phyloP scores from a whole-genome alignment of 164 flowering plant genomes.

The Chloranthus sessilifolius region DNA sequence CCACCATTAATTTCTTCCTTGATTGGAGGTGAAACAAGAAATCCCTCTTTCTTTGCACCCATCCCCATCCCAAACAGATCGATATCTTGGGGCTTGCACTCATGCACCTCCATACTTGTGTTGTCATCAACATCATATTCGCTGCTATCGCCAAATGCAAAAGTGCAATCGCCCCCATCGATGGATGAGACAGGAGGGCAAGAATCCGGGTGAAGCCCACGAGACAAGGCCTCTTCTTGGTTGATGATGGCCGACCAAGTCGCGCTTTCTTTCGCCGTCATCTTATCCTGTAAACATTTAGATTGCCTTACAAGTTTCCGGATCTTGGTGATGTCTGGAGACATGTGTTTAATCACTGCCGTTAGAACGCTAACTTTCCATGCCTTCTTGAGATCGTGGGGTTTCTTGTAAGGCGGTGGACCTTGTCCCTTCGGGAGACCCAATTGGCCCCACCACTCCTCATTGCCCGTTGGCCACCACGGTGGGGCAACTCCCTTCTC shows the following conservation, averaged over 20 bases:
- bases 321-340: slow-evolving; percentile 59
- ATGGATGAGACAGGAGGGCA: slow-evolving; percentile 31
- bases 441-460: slow-evolving; percentile 67
- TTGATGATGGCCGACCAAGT: slow-evolving; percentile 58
- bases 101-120: slow-evolving; percentile 19
- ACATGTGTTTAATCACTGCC: slow-evolving; percentile 71
- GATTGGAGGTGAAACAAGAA: slow-evolving; percentile 18
- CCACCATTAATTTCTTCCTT: slow-evolving; percentile 27
- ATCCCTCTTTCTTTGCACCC: slow-evolving; percentile 10
- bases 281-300: slow-evolving; percentile 67
- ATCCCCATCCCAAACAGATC: slow-evolving; percentile 24
- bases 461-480: slow-evolving; percentile 74
- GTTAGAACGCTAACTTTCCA: slow-evolving; percentile 73
- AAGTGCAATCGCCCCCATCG: slow-evolving; percentile 27
- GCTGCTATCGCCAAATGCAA: slow-evolving; percentile 17
- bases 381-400: slow-evolving; percentile 71
- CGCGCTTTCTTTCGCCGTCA: slow-evolving; percentile 69
- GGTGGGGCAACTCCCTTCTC: slow-evolving; percentile 71
- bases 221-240: slow-evolving; percentile 47
- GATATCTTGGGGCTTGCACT: slow-evolving; percentile 28
- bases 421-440: slow-evolving; percentile 52
- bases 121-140: slow-evolving; percentile 48
- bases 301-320: slow-evolving; percentile 68
- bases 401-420: slow-evolving; percentile 69
- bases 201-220: slow-evolving; percentile 41